phyloP scores from a whole-genome alignment of 139 green algal genomes.

The Chlamydomonas eustigma region DNA sequence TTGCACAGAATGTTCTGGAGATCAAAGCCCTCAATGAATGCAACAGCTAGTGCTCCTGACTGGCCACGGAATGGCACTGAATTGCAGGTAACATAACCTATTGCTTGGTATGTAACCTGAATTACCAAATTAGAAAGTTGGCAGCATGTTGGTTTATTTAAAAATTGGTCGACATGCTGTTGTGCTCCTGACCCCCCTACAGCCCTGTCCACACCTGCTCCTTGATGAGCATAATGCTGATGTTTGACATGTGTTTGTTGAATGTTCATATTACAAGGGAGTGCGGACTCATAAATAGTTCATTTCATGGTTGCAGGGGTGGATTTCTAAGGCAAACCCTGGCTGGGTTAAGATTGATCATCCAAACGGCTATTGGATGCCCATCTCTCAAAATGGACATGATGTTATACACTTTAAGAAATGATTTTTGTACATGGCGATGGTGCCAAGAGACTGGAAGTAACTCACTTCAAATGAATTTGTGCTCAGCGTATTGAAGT shows the following conservation, averaged over 20 bases:
- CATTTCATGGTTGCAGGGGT: slow-evolving; percentile 13
- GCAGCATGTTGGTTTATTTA: background rate
- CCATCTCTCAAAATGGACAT: slow-evolving; percentile 28
- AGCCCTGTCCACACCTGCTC: background rate
- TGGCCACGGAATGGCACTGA: slow-evolving; percentile 30
- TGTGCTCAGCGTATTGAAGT: no score
- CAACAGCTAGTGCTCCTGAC: slow-evolving; percentile 14
- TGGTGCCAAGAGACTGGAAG: no score
- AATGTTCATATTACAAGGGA: no score
- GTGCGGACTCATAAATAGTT: background rate
- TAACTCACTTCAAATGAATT: no score
- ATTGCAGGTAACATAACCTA: slow-evolving; percentile 16
- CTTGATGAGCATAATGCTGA: background rate
- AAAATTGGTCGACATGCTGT: background rate
- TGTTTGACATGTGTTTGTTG: no score
- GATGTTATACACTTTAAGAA: slow-evolving; percentile 28
- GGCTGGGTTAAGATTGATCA: slow-evolving; percentile 33
- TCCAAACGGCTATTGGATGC: slow-evolving; percentile 25
- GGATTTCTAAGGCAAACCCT: slow-evolving; percentile 26
- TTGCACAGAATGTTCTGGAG: slow-evolving; percentile 34
- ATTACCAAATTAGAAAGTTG: background rate
- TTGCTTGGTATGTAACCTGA: background rate
- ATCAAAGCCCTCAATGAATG: slow-evolving; percentile 29
- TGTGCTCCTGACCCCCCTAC: background rate
- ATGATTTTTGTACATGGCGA: no score